phyloP scores from a whole-genome alignment of 2,329 filamentous ascomycete genomes.

The Periconia digitata region DNA sequence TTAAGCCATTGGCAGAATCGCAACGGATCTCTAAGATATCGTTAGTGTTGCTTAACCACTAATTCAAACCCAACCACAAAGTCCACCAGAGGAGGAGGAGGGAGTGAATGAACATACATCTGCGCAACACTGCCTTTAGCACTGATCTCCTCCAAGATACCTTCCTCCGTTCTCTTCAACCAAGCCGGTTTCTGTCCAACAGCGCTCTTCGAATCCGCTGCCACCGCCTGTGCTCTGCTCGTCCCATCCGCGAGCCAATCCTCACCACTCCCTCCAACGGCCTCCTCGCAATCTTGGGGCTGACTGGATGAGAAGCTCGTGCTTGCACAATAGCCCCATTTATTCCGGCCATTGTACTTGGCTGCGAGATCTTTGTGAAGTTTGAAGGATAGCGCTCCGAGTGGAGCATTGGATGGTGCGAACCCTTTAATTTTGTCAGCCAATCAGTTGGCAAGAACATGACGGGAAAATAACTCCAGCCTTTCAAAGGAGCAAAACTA shows the following conservation, averaged over 20 bases:
- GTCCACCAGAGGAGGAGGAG: no score
- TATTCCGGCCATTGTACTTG: conserved; percentile 57
- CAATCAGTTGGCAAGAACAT: background rate
- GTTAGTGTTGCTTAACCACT: no score
- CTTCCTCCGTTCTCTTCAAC: conserved; percentile 59
- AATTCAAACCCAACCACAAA: no score
- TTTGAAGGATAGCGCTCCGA: conserved; percentile 69
- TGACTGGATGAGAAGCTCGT: conserved; percentile 60
- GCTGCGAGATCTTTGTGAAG: conserved; percentile 68
- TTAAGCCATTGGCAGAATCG: conserved; percentile 68
- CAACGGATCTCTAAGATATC: conserved; percentile 61
- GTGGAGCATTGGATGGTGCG: conserved; percentile 54
- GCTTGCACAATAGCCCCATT: conserved; percentile 62
- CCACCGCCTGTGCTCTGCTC: conserved; percentile 57
- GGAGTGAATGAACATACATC: conserved; percentile 58
- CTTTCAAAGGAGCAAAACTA: no score
- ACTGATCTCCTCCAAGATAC: conserved; percentile 63
- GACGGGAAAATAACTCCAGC: no score
- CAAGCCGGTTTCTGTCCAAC: conserved; percentile 54
- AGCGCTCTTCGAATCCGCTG: conserved; percentile 42
- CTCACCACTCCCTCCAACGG: conserved; percentile 52
- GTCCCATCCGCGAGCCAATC: conserved; percentile 69
- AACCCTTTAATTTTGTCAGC: conserved; percentile 52
- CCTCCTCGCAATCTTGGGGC: conserved; percentile 51
- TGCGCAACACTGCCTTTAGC: conserved; percentile 64